phyloP scores from a whole-genome alignment of 1,139 yeast species.

The Suhomyces guaymorum region DNA sequence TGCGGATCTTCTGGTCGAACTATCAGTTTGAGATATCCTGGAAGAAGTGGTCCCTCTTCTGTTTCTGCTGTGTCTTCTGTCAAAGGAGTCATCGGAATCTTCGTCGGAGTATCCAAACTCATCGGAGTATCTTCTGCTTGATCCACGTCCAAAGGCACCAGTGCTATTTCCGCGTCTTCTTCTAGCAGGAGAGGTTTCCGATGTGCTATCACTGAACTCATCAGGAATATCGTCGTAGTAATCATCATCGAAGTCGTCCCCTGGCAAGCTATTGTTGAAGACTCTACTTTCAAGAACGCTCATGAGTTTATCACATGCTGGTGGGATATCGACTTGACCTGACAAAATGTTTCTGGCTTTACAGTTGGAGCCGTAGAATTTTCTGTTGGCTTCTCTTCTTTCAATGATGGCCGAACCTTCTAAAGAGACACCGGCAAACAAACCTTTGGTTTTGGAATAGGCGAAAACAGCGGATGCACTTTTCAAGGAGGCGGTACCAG shows the following conservation, averaged over 20 bases:
- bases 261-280: conserved; percentile 59
- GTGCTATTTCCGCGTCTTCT: conserved; percentile 29
- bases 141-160: conserved; percentile 24
- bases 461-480: conserved; percentile 90
- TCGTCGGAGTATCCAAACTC: conserved; percentile 39
- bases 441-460: conserved; percentile 93
- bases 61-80: conserved; percentile 17
- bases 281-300: conserved; percentile 84
- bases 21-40: conserved; percentile 7
- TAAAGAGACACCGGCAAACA: conserved; percentile 94
- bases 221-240: conserved; percentile 74
- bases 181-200: conserved; percentile 34
- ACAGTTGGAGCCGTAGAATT: conserved; percentile 85
- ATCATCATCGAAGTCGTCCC: conserved; percentile 59
- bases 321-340: conserved; percentile 90
- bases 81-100: conserved; percentile 33
- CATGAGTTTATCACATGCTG: conserved; percentile 88
- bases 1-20: conserved; percentile 34
- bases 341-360: conserved; percentile 80
- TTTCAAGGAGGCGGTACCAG: conserved; percentile 89
- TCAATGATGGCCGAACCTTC: conserved; percentile 96
- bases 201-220: conserved; percentile 53
- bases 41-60: conserved; percentile 11
- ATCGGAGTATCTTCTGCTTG: conserved; percentile 38
- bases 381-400: conserved; percentile 94